These are phyloP conservation scores for Saccharomycopsis sp. DNA, from an alignment of 805 yeast genomes.

Conservation along the genomic window DNA sequence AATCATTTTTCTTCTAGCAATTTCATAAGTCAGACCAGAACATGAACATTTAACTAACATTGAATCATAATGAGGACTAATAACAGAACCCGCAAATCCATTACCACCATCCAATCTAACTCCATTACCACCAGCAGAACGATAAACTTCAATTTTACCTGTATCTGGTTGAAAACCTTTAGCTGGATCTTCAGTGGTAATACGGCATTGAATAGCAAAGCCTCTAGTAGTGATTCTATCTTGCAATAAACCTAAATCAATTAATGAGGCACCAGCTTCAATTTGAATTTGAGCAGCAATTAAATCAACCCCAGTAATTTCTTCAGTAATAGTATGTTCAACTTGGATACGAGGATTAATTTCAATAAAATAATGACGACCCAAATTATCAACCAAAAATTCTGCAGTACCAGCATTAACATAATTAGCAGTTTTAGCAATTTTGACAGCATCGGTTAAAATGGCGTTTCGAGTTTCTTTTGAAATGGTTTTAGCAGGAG, in stretches of 20 bases:
- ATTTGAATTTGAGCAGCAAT: slow-evolving; percentile 98
- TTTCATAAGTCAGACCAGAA: slow-evolving; percentile 94
- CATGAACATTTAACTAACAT: slow-evolving; percentile 97
- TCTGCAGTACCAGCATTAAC: slow-evolving; percentile 98
- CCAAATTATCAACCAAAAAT: slow-evolving; percentile 84
- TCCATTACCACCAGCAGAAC: slow-evolving; percentile 99
- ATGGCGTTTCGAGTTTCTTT: slow-evolving; percentile 80
- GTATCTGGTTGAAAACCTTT: slow-evolving; percentile 98
- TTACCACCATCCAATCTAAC: slow-evolving; percentile 98
- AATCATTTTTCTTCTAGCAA: slow-evolving; percentile 95
- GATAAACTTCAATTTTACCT: slow-evolving; percentile 94
- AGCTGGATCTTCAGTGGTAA: slow-evolving; percentile 95
- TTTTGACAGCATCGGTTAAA: slow-evolving; percentile 85
- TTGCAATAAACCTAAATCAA: slow-evolving; percentile 85
- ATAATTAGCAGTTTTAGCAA: slow-evolving; percentile 82
- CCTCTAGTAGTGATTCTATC: slow-evolving; percentile 95
- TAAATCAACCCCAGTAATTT: slow-evolving; percentile 94
- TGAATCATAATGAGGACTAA: slow-evolving; percentile 95
- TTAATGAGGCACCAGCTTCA: slow-evolving; percentile 94
- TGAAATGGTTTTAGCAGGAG: slow-evolving; percentile 92
- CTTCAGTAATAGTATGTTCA: slow-evolving; percentile 98
- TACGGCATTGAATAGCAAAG: slow-evolving; percentile 97
- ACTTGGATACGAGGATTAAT: slow-evolving; percentile 98
- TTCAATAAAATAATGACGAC: slow-evolving; percentile 95
- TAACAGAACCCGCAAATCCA: slow-evolving; percentile 93